Evolutionary conservation across 225 moss, liverwort and hornwort genomes (phyloP).

Genomic region (Takakia lepidozioides): DNA sequence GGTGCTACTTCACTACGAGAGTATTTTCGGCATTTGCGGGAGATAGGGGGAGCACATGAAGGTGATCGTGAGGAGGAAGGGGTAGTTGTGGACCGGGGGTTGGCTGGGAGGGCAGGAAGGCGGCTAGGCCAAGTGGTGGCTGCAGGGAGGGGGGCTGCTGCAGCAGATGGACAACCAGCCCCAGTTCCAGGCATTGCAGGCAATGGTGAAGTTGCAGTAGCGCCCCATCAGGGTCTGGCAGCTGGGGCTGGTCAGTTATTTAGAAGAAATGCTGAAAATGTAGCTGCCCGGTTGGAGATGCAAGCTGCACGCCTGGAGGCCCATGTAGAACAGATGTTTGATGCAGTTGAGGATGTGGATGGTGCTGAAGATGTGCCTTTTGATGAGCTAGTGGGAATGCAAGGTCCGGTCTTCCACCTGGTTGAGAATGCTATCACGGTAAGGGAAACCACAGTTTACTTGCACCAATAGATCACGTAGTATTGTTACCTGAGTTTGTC

Average conservation of each 20-base stretch:
- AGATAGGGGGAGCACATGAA: conserved; percentile 66
- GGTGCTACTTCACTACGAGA: conserved; percentile 93
- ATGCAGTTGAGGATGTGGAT: conserved; percentile 95
- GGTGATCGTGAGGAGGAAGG: conserved; percentile 66
- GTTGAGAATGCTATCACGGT: conserved; percentile 95
- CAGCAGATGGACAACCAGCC: too few species aligned
- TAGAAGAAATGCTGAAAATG: conserved; percentile 95
- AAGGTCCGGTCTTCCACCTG: conserved; percentile 89
- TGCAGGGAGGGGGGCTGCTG: too few species aligned
- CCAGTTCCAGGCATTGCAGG: conserved; percentile 8
- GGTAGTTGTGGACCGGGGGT: conserved; percentile 65
- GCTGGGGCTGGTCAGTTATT: conserved; percentile 92
- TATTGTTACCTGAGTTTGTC: too few species aligned
- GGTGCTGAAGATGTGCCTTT: conserved; percentile 98
- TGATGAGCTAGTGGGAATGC: conserved; percentile 98
- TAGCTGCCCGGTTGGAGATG: conserved; percentile 89
- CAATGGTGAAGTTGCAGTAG: conserved; percentile 21
- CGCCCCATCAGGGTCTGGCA: conserved; percentile 83
- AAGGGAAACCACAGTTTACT: too few species aligned
- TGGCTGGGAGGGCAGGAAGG: conserved; percentile 68
- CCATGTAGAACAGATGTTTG: conserved; percentile 98
- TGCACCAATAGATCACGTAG: too few species aligned
- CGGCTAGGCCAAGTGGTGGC: too few species aligned
- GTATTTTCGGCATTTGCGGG: conserved; percentile 92
- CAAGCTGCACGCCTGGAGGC: conserved; percentile 98